These are phyloP conservation scores for Amanita thiersii DNA, from an alignment of 768 basidiomycete species.

Conservation along the genomic window DNA sequence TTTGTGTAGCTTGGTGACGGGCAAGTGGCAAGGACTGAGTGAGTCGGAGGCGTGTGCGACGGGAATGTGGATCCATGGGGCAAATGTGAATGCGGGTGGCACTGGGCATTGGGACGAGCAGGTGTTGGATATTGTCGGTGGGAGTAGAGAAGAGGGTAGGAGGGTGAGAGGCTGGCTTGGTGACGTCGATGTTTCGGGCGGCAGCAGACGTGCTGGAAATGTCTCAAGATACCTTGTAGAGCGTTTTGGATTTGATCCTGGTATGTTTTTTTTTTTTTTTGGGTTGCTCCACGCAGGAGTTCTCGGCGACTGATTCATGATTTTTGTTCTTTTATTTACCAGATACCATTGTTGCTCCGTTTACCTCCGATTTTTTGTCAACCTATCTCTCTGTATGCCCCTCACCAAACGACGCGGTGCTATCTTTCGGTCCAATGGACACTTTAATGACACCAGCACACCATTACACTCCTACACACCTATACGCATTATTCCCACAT, in stretches of 20 bases:
- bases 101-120: slow-evolving; percentile 67
- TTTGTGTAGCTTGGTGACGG: slow-evolving; percentile 60
- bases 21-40: slow-evolving; percentile 63
- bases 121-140: slow-evolving; percentile 71
- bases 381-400: slow-evolving; percentile 73
- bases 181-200: slow-evolving; percentile 67
- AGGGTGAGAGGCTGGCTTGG: slow-evolving; percentile 74
- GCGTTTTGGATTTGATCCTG: slow-evolving; percentile 73
- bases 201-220: slow-evolving; percentile 53
- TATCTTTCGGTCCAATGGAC: slow-evolving; percentile 81
- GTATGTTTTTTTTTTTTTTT: slow-evolving; percentile 24
- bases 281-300: too few relatives aligned
- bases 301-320: not conserved
- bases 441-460: slow-evolving; percentile 66
- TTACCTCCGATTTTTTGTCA: slow-evolving; percentile 72
- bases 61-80: slow-evolving; percentile 70
- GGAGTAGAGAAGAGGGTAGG: slow-evolving; percentile 64
- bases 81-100: slow-evolving; percentile 18
- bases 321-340: slow-evolving; percentile 1
- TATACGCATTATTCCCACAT: slow-evolving; percentile 72
- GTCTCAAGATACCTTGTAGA: slow-evolving; percentile 72
- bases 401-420: slow-evolving; percentile 61
- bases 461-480: slow-evolving; percentile 65
- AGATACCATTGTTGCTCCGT: slow-evolving; percentile 70
- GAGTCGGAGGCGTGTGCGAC: slow-evolving; percentile 75